A percentile compares a stretch with the other conserved stretches of the same genome.
Evolutionary conservation across 1,139 yeast genomes (phyloP).

Genomic region (Scheffersomyces titani): DNA sequence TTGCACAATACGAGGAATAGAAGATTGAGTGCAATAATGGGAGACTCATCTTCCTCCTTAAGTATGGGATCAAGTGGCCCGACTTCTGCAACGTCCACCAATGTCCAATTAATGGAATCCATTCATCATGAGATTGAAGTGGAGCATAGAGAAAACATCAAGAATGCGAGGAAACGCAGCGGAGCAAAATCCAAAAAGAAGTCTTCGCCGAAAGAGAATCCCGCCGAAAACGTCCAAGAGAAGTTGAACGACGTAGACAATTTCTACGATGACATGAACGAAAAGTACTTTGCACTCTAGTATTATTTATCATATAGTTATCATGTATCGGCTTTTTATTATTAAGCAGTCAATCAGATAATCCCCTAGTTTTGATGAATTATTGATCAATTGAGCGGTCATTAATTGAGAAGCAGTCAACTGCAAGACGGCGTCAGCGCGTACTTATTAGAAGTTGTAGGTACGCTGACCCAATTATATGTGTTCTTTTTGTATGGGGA

Average conservation of each 20-base stretch:
- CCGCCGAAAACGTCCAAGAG: not conserved
- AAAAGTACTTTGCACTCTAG: slow-evolving; percentile 5
- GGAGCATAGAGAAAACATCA: not conserved
- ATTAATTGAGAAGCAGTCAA: too few species aligned
- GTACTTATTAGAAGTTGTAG: too few species aligned
- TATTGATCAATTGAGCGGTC: too few species aligned
- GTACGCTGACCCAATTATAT: too few species aligned
- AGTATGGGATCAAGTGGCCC: not conserved
- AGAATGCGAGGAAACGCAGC: not conserved
- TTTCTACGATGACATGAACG: slow-evolving; percentile 22
- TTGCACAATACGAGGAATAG: slow-evolving; percentile 5
- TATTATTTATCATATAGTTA: too few species aligned
- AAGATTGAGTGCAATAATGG: not conserved
- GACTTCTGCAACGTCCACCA: not conserved
- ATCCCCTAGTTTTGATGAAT: too few species aligned
- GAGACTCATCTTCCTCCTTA: not conserved
- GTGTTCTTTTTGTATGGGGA: not conserved
- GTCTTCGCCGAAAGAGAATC: not conserved
- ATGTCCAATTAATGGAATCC: not conserved
- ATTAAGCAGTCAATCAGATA: too few species aligned
- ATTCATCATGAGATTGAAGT: not conserved
- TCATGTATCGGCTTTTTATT: too few species aligned
- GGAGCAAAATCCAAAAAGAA: not conserved
- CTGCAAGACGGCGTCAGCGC: too few species aligned
- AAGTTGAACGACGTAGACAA: slow-evolving; percentile 8